Percentiles rank a stretch among this genome's conserved stretches.
Evolutionary conservation across 495 filamentous ascomycete species (phyloP).

Genomic region (Annulohypoxylon bovei): DNA sequence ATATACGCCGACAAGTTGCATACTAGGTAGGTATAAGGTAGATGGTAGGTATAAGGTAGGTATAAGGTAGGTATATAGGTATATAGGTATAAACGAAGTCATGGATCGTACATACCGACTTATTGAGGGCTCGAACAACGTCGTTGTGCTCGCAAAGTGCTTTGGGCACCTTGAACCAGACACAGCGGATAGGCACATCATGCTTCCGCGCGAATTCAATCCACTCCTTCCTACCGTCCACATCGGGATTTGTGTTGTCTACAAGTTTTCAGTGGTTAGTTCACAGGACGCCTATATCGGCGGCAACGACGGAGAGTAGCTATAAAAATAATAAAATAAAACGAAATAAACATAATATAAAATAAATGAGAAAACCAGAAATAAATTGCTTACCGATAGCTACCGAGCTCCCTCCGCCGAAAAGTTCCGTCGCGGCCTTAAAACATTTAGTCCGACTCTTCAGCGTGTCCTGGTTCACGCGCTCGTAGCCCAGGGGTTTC

Average conservation of each 20-base stretch:
- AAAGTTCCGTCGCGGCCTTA: constrained; percentile 72
- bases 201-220: constrained; percentile 74
- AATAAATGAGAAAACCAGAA: constrained; percentile 1
- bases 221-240: constrained; percentile 79
- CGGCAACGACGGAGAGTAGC: not conserved
- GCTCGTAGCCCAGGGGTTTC: constrained; percentile 80
- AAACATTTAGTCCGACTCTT: constrained; percentile 84
- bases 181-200: constrained; percentile 80
- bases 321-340: not conserved
- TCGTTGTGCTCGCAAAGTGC: constrained; percentile 90
- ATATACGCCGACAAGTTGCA: not conserved
- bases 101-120: constrained; percentile 52
- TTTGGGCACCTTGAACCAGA: constrained; percentile 80
- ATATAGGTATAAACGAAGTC: not conserved
- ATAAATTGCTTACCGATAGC: constrained; percentile 72
- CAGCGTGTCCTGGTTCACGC: constrained; percentile 90
- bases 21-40: no score
- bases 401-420: constrained; percentile 73
- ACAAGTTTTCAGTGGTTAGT: not conserved
- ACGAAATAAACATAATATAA: no score
- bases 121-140: constrained; percentile 79
- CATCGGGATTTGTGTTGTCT: constrained; percentile 95
- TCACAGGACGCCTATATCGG: not conserved
- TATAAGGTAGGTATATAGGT: no score
- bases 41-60: no score